Evolutionary conservation across 805 yeast genomes (phyloP).

Genomic region (Candida peoriensis): DNA sequence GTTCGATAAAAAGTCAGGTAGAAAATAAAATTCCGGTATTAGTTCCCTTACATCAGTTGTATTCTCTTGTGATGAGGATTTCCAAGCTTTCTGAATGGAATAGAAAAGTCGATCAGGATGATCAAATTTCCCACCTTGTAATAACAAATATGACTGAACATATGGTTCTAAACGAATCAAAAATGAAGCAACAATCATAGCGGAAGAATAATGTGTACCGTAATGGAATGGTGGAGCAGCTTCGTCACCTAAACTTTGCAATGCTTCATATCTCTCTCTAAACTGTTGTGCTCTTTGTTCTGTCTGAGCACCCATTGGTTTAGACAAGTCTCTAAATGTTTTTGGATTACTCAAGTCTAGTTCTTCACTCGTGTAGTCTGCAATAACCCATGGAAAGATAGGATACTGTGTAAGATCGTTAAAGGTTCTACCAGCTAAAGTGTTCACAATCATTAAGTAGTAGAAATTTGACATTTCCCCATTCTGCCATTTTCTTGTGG

Average conservation of each 20-base stretch:
- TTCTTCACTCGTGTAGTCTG: slow-evolving; percentile 69
- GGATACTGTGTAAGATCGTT: slow-evolving; percentile 90
- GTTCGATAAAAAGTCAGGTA: slow-evolving; percentile 75
- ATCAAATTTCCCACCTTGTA: slow-evolving; percentile 88
- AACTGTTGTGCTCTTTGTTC: slow-evolving; percentile 55
- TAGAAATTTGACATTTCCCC: slow-evolving; percentile 83
- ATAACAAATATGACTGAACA: slow-evolving; percentile 67
- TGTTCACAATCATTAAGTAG: slow-evolving; percentile 73
- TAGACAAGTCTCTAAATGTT: slow-evolving; percentile 68
- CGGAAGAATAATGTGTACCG: slow-evolving; percentile 91
- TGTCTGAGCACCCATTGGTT: slow-evolving; percentile 91
- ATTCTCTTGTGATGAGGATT: slow-evolving; percentile 69
- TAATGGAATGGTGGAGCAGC: slow-evolving; percentile 78
- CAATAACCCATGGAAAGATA: slow-evolving; percentile 86
- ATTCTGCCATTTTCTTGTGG: slow-evolving; percentile 66
- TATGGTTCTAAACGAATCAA: slow-evolving; percentile 75
- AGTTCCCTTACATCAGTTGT: slow-evolving; percentile 86
- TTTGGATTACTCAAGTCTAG: slow-evolving; percentile 61
- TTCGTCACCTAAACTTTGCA: slow-evolving; percentile 54
- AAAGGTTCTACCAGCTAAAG: slow-evolving; percentile 83
- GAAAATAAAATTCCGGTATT: slow-evolving; percentile 78
- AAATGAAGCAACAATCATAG: slow-evolving; percentile 86
- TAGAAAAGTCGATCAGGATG: slow-evolving; percentile 81
- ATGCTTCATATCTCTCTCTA: slow-evolving; percentile 66
- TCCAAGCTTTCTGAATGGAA: slow-evolving; percentile 76